These are phyloP conservation scores for Schizophyllum commune DNA, from an alignment of 1,284 basidiomycete species.

Conservation along the genomic window DNA sequence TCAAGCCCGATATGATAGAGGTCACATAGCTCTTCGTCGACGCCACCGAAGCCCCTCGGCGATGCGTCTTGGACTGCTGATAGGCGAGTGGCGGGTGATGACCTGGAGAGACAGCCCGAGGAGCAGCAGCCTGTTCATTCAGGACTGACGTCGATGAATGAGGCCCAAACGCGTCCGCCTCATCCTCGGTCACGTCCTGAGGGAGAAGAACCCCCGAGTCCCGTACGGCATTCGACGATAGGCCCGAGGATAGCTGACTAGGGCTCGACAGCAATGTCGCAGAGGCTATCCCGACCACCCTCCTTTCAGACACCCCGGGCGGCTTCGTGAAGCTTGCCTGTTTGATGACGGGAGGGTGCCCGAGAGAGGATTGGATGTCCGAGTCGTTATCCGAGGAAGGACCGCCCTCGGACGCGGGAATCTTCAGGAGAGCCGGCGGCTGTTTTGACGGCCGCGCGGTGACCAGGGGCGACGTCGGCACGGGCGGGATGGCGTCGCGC, in stretches of 20 bases:
- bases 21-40: conserved; percentile 40
- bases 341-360: conserved; percentile 19
- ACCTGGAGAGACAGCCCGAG: background rate
- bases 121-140: background rate
- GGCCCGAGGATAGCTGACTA: background rate
- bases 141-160: background rate
- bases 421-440: conserved; percentile 26
- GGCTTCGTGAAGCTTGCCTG: conserved; percentile 18
- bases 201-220: background rate
- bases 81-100: background rate
- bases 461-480: conserved; percentile 1
- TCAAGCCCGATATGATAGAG: conserved; percentile 38
- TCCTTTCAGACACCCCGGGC: conserved; percentile 13
- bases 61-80: conserved; percentile 6
- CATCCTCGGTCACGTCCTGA: background rate
- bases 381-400: conserved; percentile 21
- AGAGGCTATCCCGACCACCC: conserved; percentile 23
- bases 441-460: conserved; percentile 16
- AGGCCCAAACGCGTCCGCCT: background rate
- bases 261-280: conserved; percentile 15
- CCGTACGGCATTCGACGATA: background rate
- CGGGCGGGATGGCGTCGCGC: background rate
- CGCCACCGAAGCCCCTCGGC: conserved; percentile 31
- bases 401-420: conserved; percentile 15
- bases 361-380: conserved; percentile 21